Evolutionary conservation across 1,284 basidiomycete genomes (phyloP).

Genomic region (Vanrija humicola): DNA sequence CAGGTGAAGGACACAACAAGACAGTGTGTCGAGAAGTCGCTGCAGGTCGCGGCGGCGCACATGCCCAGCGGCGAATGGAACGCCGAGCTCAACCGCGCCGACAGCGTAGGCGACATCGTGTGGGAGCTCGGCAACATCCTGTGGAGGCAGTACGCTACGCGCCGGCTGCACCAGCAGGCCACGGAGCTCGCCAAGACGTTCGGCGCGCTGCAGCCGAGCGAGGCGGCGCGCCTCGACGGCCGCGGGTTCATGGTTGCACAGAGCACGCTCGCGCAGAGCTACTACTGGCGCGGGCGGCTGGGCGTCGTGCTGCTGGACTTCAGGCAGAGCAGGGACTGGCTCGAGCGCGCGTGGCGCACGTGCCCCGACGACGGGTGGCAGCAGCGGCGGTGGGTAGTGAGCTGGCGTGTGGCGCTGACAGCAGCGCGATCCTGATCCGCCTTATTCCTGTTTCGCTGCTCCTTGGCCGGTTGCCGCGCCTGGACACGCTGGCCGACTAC

Average conservation of each 20-base stretch:
- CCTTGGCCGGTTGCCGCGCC: conserved; percentile 40
- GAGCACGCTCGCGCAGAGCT: conserved; percentile 35
- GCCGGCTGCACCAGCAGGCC: conserved; percentile 41
- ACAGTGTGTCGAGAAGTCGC: conserved; percentile 36
- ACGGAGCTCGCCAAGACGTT: conserved; percentile 32
- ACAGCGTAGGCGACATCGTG: conserved; percentile 31
- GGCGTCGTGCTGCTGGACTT: conserved; percentile 38
- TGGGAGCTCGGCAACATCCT: conserved; percentile 38
- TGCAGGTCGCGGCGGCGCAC: conserved; percentile 28
- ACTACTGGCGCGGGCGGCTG: conserved; percentile 44
- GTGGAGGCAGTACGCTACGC: conserved; percentile 40
- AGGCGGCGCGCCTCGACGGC: conserved; percentile 28
- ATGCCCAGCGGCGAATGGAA: conserved; percentile 25
- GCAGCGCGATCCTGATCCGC: conserved; percentile 49
- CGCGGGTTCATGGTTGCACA: conserved; percentile 18
- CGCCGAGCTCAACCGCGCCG: not conserved
- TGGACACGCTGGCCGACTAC: conserved; percentile 35
- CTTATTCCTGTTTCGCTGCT: conserved; percentile 48
- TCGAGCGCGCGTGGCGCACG: conserved; percentile 35
- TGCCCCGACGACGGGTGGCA: conserved; percentile 29
- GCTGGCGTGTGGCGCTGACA: not conserved
- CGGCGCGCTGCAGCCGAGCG: conserved; percentile 24
- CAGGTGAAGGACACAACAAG: conserved; percentile 37
- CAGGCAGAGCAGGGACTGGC: conserved; percentile 28
- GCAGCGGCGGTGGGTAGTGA: conserved; percentile 29